phyloP scores from a whole-genome alignment of 192 early-diverging fungal genomes.

The Backusella circina region DNA sequence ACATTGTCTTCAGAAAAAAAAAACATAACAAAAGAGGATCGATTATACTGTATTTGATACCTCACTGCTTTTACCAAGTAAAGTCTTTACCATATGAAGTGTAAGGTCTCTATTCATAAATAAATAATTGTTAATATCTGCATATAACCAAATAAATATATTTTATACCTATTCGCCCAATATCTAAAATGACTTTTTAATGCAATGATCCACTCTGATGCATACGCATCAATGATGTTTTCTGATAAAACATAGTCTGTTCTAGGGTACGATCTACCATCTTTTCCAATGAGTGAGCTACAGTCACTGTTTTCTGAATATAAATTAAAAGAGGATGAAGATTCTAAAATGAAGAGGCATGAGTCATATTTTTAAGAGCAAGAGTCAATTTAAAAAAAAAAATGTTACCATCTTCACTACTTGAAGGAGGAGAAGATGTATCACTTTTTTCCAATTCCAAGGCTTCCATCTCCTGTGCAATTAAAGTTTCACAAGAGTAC shows the following conservation, averaged over 20 bases:
- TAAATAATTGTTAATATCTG: neutral
- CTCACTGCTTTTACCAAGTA: neutral
- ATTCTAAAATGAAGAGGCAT: neutral
- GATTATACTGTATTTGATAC: neutral
- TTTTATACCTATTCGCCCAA: conserved; percentile 43
- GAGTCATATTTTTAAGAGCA: neutral
- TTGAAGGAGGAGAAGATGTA: neutral
- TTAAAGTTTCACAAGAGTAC: neutral
- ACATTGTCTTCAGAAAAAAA: neutral
- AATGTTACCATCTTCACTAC: conserved; percentile 4
- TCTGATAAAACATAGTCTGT: conserved; percentile 46
- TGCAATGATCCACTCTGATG: conserved; percentile 44
- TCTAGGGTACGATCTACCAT: conserved; percentile 20
- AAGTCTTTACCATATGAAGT: conserved; percentile 10
- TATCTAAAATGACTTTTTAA: conserved; percentile 49
- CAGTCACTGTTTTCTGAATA: neutral
- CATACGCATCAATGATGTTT: conserved; percentile 43
- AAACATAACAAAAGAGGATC: neutral
- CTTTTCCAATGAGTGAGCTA: neutral
- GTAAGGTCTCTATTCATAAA: conserved; percentile 13
- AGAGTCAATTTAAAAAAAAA: neutral
- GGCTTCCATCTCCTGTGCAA: neutral
- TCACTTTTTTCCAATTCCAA: conserved; percentile 2
- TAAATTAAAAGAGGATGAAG: neutral
- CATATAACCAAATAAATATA: neutral